A percentile compares a stretch with the other conserved stretches of the same genome.
These are phyloP conservation scores for Proliferodiscus dingleyae DNA, from an alignment of 2,329 filamentous ascomycete species.

Conservation along the genomic window DNA sequence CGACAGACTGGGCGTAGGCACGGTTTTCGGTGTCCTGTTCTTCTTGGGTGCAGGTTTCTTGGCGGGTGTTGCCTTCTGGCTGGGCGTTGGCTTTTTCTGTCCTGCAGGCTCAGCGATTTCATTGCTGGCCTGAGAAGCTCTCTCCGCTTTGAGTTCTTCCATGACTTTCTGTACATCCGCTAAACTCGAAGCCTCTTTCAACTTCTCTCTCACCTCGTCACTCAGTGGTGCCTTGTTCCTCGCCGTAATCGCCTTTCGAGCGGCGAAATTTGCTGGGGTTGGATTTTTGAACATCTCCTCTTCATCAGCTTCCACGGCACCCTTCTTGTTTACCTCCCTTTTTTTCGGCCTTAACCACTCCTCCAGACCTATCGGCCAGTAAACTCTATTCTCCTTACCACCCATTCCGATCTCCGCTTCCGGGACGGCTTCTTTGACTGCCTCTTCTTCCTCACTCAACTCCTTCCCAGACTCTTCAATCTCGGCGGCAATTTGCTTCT, in stretches of 20 bases:
- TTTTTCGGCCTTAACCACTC: slow-evolving; percentile 85
- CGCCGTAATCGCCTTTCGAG: slow-evolving; percentile 19
- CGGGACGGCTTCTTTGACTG: slow-evolving; percentile 36
- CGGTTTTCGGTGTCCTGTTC: slow-evolving; percentile 29
- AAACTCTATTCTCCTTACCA: slow-evolving; percentile 73
- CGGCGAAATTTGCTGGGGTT: slow-evolving; percentile 27
- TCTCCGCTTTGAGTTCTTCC: slow-evolving; percentile 19
- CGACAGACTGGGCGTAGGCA: slow-evolving; percentile 39
- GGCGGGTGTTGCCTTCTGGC: slow-evolving; percentile 6
- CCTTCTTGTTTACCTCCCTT: slow-evolving; percentile 52
- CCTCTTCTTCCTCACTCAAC: slow-evolving; percentile 34
- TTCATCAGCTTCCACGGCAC: slow-evolving; percentile 32
- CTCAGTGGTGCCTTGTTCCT: slow-evolving; percentile 18
- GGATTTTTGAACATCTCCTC: slow-evolving; percentile 29
- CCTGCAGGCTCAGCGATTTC: neutral
- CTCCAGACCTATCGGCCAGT: slow-evolving; percentile 87
- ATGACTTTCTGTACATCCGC: slow-evolving; percentile 25
- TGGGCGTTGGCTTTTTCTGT: neutral
- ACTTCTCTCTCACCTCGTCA: slow-evolving; percentile 18
- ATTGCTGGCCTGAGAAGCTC: slow-evolving; percentile 3
- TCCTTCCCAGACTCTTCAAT: slow-evolving; percentile 30
- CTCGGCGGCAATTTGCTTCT: slow-evolving; percentile 34
- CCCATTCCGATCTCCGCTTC: slow-evolving; percentile 78
- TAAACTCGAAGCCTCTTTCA: slow-evolving; percentile 17
- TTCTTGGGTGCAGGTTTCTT: slow-evolving; percentile 18